Conservation (phyloP, 2,329 filamentous ascomycete genomes). For the Paradendryphiella salina region DNA sequence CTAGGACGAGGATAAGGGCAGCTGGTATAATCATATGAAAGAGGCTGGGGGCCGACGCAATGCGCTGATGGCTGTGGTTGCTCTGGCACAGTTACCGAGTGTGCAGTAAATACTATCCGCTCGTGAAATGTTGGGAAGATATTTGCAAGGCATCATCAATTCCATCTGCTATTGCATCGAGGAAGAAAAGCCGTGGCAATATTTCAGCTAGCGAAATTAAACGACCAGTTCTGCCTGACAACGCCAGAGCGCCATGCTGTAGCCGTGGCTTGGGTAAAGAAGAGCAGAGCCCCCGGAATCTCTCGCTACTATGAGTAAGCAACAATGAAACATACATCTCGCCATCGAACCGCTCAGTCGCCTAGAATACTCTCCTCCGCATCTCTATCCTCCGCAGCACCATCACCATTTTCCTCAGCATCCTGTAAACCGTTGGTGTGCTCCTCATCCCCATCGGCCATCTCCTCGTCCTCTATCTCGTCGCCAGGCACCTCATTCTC, state of each 20-base stretch:
- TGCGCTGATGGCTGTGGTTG: too few species aligned
- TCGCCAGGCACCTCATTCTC: slow-evolving; percentile 31
- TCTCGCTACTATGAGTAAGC: background rate
- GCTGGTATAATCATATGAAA: too few species aligned
- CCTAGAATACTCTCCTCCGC: slow-evolving; percentile 50
- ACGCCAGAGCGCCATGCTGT: slow-evolving; percentile 18
- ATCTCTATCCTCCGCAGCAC: slow-evolving; percentile 41
- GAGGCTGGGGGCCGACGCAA: too few species aligned
- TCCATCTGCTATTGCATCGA: background rate
- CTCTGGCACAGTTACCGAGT: too few species aligned
- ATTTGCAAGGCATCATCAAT: background rate
- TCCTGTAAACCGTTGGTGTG: slow-evolving; percentile 48
- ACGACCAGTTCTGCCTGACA: background rate
- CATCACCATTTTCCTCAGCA: slow-evolving; percentile 34
- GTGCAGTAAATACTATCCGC: too few species aligned
- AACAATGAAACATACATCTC: background rate
- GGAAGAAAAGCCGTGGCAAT: background rate
- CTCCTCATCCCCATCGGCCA: slow-evolving; percentile 45
- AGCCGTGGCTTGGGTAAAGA: slow-evolving; percentile 6
- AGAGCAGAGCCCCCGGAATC: background rate
- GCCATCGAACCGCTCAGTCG: slow-evolving; percentile 30
- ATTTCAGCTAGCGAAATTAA: background rate
- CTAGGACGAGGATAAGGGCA: background rate
- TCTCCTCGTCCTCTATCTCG: slow-evolving; percentile 48
- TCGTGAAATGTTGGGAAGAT: too few species aligned